These are phyloP conservation scores for Pinus tabuliformis DNA, from an alignment of 75 land plant species.

Conservation along the genomic window DNA sequence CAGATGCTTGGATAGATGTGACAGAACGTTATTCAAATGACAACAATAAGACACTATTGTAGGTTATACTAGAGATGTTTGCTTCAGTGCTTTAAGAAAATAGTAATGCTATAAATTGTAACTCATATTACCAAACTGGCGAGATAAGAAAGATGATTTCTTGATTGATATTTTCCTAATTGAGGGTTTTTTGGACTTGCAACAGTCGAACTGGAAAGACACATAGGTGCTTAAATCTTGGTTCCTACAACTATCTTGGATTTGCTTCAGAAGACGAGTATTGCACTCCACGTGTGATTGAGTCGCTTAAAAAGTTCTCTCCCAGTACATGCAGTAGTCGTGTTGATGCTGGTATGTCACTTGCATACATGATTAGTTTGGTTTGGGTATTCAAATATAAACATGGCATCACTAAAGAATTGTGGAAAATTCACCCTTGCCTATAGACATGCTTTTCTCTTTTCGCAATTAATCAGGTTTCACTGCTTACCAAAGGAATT, in stretches of 20 bases:
- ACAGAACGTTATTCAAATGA: constrained; percentile 84
- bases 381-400: not conserved
- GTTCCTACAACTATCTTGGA: constrained; percentile 96
- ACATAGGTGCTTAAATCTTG: constrained; percentile 79
- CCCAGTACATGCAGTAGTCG: constrained; percentile 91
- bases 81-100: not conserved
- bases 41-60: constrained; percentile 85
- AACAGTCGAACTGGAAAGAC: constrained; percentile 76
- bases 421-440: not conserved
- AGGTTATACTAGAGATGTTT: constrained; percentile 9
- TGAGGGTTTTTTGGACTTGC: not conserved
- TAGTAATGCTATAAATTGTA: not conserved
- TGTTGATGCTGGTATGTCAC: constrained; percentile 77
- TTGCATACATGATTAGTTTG: not conserved
- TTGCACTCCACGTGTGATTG: constrained; percentile 91
- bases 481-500: not conserved
- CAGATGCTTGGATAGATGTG: constrained; percentile 92
- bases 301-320: constrained; percentile 65
- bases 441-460: not conserved
- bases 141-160: not conserved
- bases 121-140: not conserved
- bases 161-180: constrained; percentile 1
- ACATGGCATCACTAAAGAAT: not conserved
- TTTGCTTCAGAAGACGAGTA: constrained; percentile 98
- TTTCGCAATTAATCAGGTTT: not conserved